phyloP scores from a whole-genome alignment of 495 filamentous ascomycete genomes.

The Jackrogersella minutella region DNA sequence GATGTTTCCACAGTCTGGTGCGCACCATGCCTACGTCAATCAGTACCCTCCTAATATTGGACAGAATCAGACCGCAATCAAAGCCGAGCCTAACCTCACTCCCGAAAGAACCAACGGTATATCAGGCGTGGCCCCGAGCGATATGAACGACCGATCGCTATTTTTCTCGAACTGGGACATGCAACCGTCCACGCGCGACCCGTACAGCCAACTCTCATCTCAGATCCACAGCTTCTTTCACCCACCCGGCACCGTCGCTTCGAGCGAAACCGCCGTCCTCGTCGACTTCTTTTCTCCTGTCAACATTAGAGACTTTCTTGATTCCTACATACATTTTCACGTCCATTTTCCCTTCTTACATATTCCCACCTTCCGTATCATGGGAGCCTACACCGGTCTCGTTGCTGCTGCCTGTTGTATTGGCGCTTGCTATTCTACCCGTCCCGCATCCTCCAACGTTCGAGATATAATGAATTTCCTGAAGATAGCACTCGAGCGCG shows the following conservation, averaged over 20 bases:
- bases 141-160: constrained; percentile 46
- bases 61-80: constrained; percentile 62
- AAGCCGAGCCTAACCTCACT: constrained; percentile 55
- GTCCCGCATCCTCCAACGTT: constrained; percentile 59
- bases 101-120: constrained; percentile 52
- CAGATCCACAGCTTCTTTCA: constrained; percentile 64
- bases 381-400: constrained; percentile 66
- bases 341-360: constrained; percentile 75
- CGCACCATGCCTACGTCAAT: constrained; percentile 67
- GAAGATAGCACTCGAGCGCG: constrained; percentile 57
- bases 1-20: constrained; percentile 73
- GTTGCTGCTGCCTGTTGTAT: constrained; percentile 69
- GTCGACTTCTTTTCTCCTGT: constrained; percentile 62
- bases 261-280: constrained; percentile 51
- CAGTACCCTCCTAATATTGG: constrained; percentile 64
- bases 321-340: constrained; percentile 68
- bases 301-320: constrained; percentile 69
- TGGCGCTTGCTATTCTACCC: constrained; percentile 71
- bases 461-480: constrained; percentile 67
- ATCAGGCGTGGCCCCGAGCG: constrained; percentile 51
- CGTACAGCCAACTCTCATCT: constrained; percentile 59
- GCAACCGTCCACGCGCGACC: constrained; percentile 54
- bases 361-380: constrained; percentile 69
- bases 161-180: constrained; percentile 54
- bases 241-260: constrained; percentile 51